Conservation (phyloP, 2,329 filamentous ascomycete genomes). For the Microascus cirrosus region DNA sequence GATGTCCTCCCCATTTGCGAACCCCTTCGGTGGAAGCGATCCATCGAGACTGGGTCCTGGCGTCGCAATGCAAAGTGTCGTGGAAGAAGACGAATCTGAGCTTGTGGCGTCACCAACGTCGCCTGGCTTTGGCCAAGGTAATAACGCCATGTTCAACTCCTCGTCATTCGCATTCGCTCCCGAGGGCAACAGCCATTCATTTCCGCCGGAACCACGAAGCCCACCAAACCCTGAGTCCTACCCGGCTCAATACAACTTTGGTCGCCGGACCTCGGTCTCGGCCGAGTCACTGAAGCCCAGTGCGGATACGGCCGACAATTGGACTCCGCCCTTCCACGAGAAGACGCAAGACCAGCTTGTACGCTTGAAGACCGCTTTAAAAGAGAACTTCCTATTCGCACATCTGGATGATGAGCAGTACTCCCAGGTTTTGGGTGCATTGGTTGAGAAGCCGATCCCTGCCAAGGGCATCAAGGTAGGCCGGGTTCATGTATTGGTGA, state of each 20-base stretch:
- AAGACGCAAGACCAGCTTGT: constrained; percentile 74
- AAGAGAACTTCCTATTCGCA: constrained; percentile 85
- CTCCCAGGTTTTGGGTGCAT: constrained; percentile 72
- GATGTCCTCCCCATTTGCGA: constrained; percentile 62
- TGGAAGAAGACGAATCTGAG: constrained; percentile 79
- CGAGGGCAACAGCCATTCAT: constrained; percentile 33
- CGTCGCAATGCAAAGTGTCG: constrained; percentile 39
- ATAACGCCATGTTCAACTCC: constrained; percentile 31
- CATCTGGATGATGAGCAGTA: constrained; percentile 92
- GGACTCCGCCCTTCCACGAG: constrained; percentile 74
- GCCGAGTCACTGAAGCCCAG: constrained; percentile 92
- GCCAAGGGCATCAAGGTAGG: constrained; percentile 68
- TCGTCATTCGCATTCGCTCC: constrained; percentile 42
- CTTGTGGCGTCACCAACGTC: constrained; percentile 64
- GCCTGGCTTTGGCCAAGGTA: constrained; percentile 38
- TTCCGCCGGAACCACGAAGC: constrained; percentile 31
- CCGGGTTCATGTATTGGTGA: neutral
- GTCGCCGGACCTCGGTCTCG: constrained; percentile 87
- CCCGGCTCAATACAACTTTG: constrained; percentile 88
- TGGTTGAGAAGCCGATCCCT: constrained; percentile 91
- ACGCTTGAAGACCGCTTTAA: constrained; percentile 71
- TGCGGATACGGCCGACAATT: constrained; percentile 73
- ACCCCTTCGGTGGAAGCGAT: constrained; percentile 57
- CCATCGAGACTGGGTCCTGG: constrained; percentile 21
- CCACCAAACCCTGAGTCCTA: constrained; percentile 56